A percentile compares a stretch with the other conserved stretches of the same genome.
These are phyloP conservation scores for Pseudoneurospora amorphoporcata DNA, from an alignment of 495 filamentous ascomycete genomes.

Conservation along the genomic window DNA sequence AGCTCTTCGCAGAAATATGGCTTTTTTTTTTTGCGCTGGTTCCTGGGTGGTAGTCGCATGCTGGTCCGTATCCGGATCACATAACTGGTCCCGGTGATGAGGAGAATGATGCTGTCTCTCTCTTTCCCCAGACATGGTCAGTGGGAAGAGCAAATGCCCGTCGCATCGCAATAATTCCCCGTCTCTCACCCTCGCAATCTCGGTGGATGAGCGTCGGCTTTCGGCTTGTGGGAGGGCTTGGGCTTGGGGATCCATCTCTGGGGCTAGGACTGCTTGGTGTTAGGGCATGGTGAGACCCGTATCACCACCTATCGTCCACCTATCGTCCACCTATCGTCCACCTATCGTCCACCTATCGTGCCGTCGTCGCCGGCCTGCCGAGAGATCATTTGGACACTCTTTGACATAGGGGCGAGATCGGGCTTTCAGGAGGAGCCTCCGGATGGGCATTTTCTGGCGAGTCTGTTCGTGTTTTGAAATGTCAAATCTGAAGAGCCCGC, in stretches of 20 bases:
- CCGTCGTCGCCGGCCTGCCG: not conserved
- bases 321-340: not conserved
- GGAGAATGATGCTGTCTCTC: not conserved
- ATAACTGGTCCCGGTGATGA: not conserved
- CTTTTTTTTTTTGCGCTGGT: not conserved
- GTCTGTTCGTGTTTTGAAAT: not conserved
- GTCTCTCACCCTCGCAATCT: not conserved
- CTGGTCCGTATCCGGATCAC: not conserved
- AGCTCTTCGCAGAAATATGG: not conserved
- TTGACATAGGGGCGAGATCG: not conserved
- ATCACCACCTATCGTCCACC: not conserved
- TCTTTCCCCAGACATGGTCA: not conserved
- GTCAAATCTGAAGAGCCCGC: conserved; percentile 11
- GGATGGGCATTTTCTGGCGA: not conserved
- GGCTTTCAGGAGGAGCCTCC: not conserved
- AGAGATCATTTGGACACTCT: not conserved
- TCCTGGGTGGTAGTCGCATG: not conserved
- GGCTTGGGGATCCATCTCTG: not conserved
- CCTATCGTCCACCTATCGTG: not conserved
- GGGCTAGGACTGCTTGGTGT: not conserved
- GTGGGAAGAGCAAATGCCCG: not conserved
- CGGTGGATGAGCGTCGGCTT: not conserved
- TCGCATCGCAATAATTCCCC: not conserved
- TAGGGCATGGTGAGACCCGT: not conserved
- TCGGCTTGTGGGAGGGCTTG: not conserved